Percentiles rank a stretch among this genome's conserved stretches.
phyloP scores from a whole-genome alignment of 139 green algal species.

The Spirogloea muscicola region DNA sequence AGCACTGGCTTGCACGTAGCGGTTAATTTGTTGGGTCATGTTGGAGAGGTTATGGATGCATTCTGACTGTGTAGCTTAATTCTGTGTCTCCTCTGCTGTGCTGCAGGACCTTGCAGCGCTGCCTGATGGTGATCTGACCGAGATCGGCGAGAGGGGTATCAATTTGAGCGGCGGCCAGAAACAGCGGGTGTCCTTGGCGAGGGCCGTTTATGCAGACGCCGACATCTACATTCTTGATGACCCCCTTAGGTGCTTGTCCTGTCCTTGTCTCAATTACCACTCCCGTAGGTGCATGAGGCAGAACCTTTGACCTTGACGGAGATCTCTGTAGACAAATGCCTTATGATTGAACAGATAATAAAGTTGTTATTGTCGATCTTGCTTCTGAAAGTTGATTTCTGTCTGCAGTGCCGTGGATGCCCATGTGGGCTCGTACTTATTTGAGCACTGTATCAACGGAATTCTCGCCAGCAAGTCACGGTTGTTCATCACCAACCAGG shows the following conservation, averaged over 20 bases:
- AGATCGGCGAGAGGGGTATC: slow-evolving; percentile 65
- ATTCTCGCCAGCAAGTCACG: slow-evolving; percentile 58
- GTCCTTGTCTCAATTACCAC: too few relatives aligned
- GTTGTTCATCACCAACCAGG: slow-evolving; percentile 80
- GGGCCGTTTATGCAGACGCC: slow-evolving; percentile 67
- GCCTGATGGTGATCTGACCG: slow-evolving; percentile 61
- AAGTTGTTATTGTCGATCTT: too few relatives aligned
- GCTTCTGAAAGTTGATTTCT: too few relatives aligned
- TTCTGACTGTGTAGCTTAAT: background rate
- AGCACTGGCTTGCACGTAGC: too few relatives aligned
- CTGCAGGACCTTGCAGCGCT: slow-evolving; percentile 62
- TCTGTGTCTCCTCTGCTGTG: background rate
- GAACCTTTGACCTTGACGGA: background rate
- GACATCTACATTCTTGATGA: slow-evolving; percentile 90
- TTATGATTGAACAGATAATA: too few relatives aligned
- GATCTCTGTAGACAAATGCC: slow-evolving; percentile 46
- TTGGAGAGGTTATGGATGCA: too few relatives aligned
- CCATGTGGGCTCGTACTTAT: slow-evolving; percentile 81
- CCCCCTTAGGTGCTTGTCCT: slow-evolving; percentile 68
- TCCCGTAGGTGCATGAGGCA: slow-evolving; percentile 40
- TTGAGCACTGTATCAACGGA: slow-evolving; percentile 68
- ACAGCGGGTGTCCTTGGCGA: slow-evolving; percentile 68
- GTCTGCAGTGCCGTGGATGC: slow-evolving; percentile 86
- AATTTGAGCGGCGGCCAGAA: slow-evolving; percentile 70
- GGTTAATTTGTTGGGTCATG: too few relatives aligned